Evolutionary conservation across 768 basidiomycete species (phyloP).

Genomic region (Pleurotus citrinopileatus): DNA sequence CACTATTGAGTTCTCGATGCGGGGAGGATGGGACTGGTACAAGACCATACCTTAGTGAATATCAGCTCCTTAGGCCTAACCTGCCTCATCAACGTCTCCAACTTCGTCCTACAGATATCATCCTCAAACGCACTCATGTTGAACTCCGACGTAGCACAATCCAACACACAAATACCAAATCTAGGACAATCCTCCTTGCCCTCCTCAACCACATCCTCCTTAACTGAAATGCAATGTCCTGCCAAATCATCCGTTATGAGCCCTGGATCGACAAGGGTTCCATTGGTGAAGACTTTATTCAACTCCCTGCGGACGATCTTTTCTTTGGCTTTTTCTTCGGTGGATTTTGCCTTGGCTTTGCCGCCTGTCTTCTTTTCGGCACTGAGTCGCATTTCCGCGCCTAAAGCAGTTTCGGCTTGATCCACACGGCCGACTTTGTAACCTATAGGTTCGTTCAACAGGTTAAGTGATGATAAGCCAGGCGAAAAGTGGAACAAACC

Average conservation of each 20-base stretch:
- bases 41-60: constrained; percentile 80
- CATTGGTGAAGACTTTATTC: constrained; percentile 94
- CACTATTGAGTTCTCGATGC: no score
- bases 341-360: constrained; percentile 53
- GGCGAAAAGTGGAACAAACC: constrained; percentile 33
- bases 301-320: constrained; percentile 92
- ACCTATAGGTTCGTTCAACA: no score
- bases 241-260: constrained; percentile 91
- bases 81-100: constrained; percentile 93
- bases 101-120: constrained; percentile 85
- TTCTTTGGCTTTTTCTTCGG: constrained; percentile 63
- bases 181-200: constrained; percentile 39
- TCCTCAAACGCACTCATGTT: constrained; percentile 87
- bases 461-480: not conserved
- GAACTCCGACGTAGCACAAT: constrained; percentile 95
- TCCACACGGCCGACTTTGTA: constrained; percentile 97
- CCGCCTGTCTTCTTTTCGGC: constrained; percentile 58
- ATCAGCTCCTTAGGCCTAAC: constrained; percentile 89
- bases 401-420: constrained; percentile 95
- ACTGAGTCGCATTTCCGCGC: constrained; percentile 92
- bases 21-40: no score
- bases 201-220: constrained; percentile 52
- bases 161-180: constrained; percentile 90
- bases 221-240: constrained; percentile 91
- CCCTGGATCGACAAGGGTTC: constrained; percentile 89